phyloP scores from a whole-genome alignment of 2,329 filamentous ascomycete species.

The Pestalotiopsis sp. region DNA sequence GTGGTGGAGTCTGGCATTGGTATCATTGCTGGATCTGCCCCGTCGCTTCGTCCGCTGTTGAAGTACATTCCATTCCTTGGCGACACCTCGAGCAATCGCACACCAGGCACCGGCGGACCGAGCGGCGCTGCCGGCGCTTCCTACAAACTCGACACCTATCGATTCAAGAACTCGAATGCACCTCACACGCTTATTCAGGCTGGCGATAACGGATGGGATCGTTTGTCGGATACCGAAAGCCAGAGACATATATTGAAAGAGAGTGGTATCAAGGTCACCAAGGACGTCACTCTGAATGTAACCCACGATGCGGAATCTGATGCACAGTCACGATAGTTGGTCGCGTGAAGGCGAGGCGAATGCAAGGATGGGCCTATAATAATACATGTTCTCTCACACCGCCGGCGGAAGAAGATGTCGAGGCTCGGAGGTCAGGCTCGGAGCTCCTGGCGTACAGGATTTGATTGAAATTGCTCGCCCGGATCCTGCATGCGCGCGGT shows the following conservation, averaged over 20 bases:
- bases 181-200: neutral
- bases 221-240: slow-evolving; percentile 2
- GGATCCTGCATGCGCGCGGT: neutral
- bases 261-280: neutral
- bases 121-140: neutral
- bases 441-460: too few species aligned
- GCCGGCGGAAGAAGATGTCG: neutral
- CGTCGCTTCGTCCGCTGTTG: neutral
- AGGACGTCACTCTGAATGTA: neutral
- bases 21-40: neutral
- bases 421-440: too few species aligned
- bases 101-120: neutral
- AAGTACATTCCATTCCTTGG: slow-evolving; percentile 4
- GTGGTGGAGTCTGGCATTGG: slow-evolving; percentile 2
- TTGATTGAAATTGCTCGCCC: neutral
- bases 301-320: neutral
- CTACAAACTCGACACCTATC: neutral
- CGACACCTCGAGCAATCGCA: neutral
- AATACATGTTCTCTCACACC: neutral
- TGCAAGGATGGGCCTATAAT: neutral
- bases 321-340: neutral
- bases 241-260: slow-evolving; percentile 3
- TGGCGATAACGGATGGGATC: neutral
- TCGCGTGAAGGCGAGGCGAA: neutral
- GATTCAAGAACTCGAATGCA: neutral